These are phyloP conservation scores for Irpex rosettiformis DNA, from an alignment of 1,284 basidiomycete species.

Conservation along the genomic window DNA sequence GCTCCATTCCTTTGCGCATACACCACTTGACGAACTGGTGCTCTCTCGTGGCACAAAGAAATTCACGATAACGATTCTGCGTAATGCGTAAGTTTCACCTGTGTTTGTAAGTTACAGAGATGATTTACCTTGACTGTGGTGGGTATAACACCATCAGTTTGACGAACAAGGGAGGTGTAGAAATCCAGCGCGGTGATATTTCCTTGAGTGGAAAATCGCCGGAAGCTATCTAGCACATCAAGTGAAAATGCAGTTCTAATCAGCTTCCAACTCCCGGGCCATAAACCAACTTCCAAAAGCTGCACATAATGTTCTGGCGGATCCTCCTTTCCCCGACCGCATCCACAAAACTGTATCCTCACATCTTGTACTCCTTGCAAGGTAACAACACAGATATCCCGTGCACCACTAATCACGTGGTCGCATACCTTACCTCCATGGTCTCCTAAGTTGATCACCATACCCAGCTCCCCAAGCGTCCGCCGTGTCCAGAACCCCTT, in stretches of 20 bases:
- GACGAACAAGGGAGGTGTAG: neutral
- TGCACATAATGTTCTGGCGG: neutral
- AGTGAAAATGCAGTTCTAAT: constrained; percentile 11
- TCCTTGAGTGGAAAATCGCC: constrained; percentile 5
- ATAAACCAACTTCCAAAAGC: constrained; percentile 8
- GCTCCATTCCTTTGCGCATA: neutral
- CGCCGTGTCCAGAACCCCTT: neutral
- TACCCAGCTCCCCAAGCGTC: constrained; percentile 1
- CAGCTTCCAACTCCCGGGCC: constrained; percentile 11
- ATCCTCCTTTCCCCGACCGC: neutral
- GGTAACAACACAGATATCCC: constrained; percentile 6
- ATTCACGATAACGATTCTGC: constrained; percentile 20
- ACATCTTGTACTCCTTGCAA: constrained; percentile 1
- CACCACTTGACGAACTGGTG: constrained; percentile 7
- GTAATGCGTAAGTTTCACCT: neutral
- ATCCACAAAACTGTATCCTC: constrained; percentile 6
- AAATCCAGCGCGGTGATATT: constrained; percentile 10
- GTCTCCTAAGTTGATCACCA: neutral
- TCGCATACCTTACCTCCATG: constrained; percentile 8
- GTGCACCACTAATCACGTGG: neutral
- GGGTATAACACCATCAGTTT: constrained; percentile 7
- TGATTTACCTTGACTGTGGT: constrained; percentile 3
- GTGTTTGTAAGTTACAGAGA: neutral
- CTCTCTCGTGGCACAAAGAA: constrained; percentile 13
- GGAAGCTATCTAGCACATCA: constrained; percentile 4